Evolutionary conservation across 2,329 filamentous ascomycete genomes (phyloP), one percentile per base, ranked within the genome.

Genomic region (Penicillium glabrum): DNA sequence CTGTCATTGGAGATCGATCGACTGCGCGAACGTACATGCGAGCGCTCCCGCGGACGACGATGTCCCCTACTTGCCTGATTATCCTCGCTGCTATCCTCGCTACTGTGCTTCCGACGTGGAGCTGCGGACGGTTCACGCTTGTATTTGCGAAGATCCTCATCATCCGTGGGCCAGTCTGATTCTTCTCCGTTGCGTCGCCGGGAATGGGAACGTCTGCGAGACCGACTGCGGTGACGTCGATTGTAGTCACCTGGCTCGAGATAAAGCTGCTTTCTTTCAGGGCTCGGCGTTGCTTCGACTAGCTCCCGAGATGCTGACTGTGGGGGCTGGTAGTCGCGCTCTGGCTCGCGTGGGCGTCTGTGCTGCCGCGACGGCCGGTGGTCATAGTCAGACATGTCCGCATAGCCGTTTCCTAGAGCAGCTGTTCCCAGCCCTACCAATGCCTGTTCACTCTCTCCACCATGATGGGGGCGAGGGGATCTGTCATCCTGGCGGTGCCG

Each of bases 341-440:
- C 63, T 21, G 52, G 46, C n/a, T 67, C 69, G 16, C 59, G 60
- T 16, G 66, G 65, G 23, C 59, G 66, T 54, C 66, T 62, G 24
- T 64, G 66, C 19, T 64, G 66, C 24, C 60, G 61, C 46, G 65
- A 45, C 14, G 46, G 58, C 3, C 63, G 61, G 24, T 58, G 63
- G 21, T 72, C 69, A 51, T 65, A 67, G 21, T 73, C 69, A 11
- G 64, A 64, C 46, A 71, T 63, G 48, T 75, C 69, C 2, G 70
- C 67, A 59, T 75, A 75, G 10, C 72, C 73, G 37, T 67, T 69
- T 26, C 69, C 73, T 43, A 75, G 53, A 4, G 67, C 72, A 5
- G 70, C 72, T 2, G 73, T 76, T 29, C 71, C 74, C 24, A 76
- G 68, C 13, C 73, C 74, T 6, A 67, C 31, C 3, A 67, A 60